These are phyloP conservation scores for Acorus gramineus DNA, from an alignment of 106 monocot species.

Conservation along the genomic window DNA sequence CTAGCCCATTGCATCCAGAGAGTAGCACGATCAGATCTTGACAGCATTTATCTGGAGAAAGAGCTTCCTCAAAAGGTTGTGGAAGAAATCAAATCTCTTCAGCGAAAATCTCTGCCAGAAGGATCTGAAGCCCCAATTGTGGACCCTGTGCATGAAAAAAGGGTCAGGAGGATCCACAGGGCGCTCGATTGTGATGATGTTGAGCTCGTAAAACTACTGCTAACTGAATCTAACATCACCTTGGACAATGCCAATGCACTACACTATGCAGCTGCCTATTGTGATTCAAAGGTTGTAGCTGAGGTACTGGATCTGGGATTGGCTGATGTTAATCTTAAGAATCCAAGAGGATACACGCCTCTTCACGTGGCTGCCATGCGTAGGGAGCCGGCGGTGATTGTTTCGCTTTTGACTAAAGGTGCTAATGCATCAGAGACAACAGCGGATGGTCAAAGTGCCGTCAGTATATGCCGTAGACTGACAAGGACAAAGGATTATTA, in stretches of 20 bases:
- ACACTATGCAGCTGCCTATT: conserved; percentile 81
- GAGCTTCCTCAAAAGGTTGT: conserved; percentile 52
- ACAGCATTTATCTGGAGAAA: conserved; percentile 53
- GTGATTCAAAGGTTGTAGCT: conserved; percentile 84
- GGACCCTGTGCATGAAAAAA: conserved; percentile 39
- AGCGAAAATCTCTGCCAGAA: conserved; percentile 13
- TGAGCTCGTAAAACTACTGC: conserved; percentile 82
- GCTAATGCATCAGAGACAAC: conserved; percentile 46
- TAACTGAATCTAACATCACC: conserved; percentile 60
- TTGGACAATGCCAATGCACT: conserved; percentile 76
- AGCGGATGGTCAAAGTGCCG: conserved; percentile 52
- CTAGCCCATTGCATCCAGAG: conserved; percentile 50
- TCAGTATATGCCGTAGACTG: conserved; percentile 67
- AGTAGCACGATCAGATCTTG: conserved; percentile 66
- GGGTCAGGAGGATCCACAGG: conserved; percentile 59
- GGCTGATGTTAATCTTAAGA: conserved; percentile 70
- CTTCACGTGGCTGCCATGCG: conserved; percentile 86
- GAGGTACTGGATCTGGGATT: conserved; percentile 54
- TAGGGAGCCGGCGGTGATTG: conserved; percentile 64
- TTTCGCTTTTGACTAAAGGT: conserved; percentile 71
- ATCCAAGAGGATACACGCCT: conserved; percentile 69
- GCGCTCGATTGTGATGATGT: conserved; percentile 93
- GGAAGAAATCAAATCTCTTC: conserved; percentile 41
- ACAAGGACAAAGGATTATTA: conserved; percentile 74
- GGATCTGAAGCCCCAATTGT: conserved; percentile 2